Evolutionary conservation across 495 filamentous ascomycete genomes (phyloP), one percentile per base, ranked within the genome.

Genomic region (Sphaerosporella brunnea): DNA sequence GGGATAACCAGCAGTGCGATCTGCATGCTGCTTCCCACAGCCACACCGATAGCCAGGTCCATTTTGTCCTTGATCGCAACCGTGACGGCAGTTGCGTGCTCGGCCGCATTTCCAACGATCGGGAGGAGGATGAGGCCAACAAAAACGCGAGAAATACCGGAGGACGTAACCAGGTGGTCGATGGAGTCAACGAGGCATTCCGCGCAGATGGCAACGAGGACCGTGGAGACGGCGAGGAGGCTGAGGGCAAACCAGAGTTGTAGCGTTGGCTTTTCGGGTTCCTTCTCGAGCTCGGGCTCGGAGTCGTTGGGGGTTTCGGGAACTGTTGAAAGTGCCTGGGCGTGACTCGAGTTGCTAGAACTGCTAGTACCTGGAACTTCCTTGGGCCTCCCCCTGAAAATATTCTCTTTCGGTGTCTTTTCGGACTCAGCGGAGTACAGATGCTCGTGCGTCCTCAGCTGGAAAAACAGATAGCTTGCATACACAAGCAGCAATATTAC

Each of bases 51-150:
- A 9, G 81, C 75, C 15, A 88, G 65, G 58, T 90, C 83, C 84
- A 90, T 90, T 62, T 90, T 92, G 62, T 88, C 84, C 68, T 90
- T 92, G 61, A 75, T 69, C 0, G 83, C 83, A 4, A 87, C 84
- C 0, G 82, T 88, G 20, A 92, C 81, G 18, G 84, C 82, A 1
- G 84, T 90, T 18, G 80, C 82, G 59, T 90, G 84, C 62, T 92
- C 84, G 4, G 83, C 84, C 3, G 83, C 84, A 58, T 92, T 90
- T 35, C 84, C 84, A 23, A 90, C 84, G 51, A 92, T 87, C n/a
- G 84, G 84, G 2, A 90, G 69, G 2, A 90, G 73, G 51, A 92
- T 87, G 52, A 92, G 64, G 38, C 84, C 82, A 42, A 90, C 79
- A 54, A 90, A 92, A 20, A 82, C 84, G 38, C 77, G 68, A 13